phyloP scores from a whole-genome alignment of 2,329 filamentous ascomycete species.

The Ciborinia camelliae region DNA sequence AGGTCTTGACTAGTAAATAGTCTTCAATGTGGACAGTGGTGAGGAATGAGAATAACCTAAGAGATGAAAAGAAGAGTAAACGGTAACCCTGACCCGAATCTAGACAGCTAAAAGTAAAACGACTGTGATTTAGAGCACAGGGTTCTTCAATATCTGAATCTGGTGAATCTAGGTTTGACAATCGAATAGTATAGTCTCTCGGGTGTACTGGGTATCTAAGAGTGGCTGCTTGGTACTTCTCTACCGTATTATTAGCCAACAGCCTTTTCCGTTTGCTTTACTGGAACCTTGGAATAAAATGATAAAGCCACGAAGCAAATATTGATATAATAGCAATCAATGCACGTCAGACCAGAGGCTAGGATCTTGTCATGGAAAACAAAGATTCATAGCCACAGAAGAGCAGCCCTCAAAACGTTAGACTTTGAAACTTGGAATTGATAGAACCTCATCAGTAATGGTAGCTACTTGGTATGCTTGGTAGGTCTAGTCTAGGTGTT shows the following conservation, averaged over 20 bases:
- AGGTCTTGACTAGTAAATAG: background rate
- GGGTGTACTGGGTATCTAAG: too few relatives aligned
- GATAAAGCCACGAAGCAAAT: slow-evolving; percentile 1
- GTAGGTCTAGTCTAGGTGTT: background rate
- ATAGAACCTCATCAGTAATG: background rate
- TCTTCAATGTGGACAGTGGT: background rate
- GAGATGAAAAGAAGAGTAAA: too few relatives aligned
- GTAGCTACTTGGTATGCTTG: background rate
- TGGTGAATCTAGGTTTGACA: too few relatives aligned
- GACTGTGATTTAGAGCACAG: too few relatives aligned
- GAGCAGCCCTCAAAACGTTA: background rate
- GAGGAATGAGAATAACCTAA: too few relatives aligned
- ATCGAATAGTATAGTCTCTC: too few relatives aligned
- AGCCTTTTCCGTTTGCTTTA: too few relatives aligned
- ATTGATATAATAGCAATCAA: too few relatives aligned
- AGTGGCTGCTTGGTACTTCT: background rate
- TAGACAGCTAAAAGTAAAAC: background rate
- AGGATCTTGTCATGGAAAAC: background rate
- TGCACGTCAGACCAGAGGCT: slow-evolving; percentile 11
- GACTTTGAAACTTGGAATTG: background rate
- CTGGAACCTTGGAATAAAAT: too few relatives aligned
- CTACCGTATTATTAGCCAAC: background rate
- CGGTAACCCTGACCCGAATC: background rate
- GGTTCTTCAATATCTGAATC: too few relatives aligned
- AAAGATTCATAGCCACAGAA: background rate